Evolutionary conservation across 2,329 filamentous ascomycete genomes (phyloP), one percentile per base, ranked within the genome.

Genomic region (Daldinia sp.): DNA sequence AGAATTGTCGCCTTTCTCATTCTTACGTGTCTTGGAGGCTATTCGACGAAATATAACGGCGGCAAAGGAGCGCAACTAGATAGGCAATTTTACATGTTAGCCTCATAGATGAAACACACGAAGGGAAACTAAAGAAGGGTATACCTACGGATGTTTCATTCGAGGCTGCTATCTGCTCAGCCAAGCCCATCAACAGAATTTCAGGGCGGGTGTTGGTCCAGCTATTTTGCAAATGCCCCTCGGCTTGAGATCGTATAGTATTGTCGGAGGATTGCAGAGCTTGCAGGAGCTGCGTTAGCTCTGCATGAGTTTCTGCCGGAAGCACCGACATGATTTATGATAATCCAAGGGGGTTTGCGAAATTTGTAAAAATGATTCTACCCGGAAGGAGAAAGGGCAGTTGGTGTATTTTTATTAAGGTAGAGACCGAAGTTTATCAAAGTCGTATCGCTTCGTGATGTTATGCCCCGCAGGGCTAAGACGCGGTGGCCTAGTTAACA

Each of bases 21-120:
- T 86, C 81, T 97, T 97, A 71, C 90, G 87, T 48, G 91, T 90
- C 78, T 96, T 97, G 61, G 91, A 94, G 48, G 95, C 88, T 79
- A 98, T 96, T 75, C 94, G 89, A 73, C 95, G 90, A 80, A 99
- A 98, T 68, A 99, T 90, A 45, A 99, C 93, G 57, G 95, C 92
- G 55, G 93, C 89, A 76, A 97, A 99, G 13, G 94, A 92, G 73
- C 95, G 91, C 63, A 89, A 90, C 94, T 97, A 73, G 63, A 51
- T 17, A 49, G 21, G 7, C n/a, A 21, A 10, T n/a, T 37, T 5
- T 19, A 25, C 9, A 32, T 35, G 70, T 68, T 63, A 73, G 62
- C 48, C 23, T 41, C 39, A 41, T 21, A 37, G 25, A 4, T n/a
- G 11, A 6, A 37, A 29, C 13, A 35, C 25, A 4, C 21, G 47